phyloP scores from a whole-genome alignment of 2,329 filamentous ascomycete species.

The Orbilia blumenaviensis region DNA sequence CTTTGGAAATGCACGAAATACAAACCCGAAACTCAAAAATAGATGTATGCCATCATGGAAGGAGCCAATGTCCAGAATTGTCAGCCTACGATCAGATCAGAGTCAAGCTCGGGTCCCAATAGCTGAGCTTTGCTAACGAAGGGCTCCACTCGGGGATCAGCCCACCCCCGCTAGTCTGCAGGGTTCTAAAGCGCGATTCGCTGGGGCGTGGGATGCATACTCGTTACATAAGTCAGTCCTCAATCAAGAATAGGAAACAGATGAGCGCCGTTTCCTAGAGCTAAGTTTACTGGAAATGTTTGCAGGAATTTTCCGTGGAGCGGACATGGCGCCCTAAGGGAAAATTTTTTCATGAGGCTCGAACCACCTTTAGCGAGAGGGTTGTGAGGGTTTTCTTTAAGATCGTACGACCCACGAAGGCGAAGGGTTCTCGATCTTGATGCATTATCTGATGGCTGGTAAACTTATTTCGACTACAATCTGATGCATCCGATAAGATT shows the following conservation, averaged over 20 bases:
- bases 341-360: conserved; percentile 33
- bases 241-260: conserved; percentile 27
- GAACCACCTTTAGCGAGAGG: conserved; percentile 38
- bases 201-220: conserved; percentile 32
- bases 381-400: not conserved
- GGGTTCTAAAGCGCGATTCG: conserved; percentile 13
- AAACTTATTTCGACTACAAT: conserved; percentile 44
- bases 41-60: conserved; percentile 13
- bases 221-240: conserved; percentile 32
- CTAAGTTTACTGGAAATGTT: not conserved
- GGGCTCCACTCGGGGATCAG: conserved; percentile 22
- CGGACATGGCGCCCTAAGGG: conserved; percentile 9
- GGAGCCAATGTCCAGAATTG: conserved; percentile 18
- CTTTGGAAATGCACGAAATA: not conserved
- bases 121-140: not conserved
- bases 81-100: conserved; percentile 47
- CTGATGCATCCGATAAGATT: conserved; percentile 47
- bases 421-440: not conserved
- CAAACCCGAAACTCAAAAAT: not conserved
- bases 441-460: conserved; percentile 46
- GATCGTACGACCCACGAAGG: not conserved
- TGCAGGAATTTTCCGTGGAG: not conserved
- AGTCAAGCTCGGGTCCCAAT: not conserved
- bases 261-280: conserved; percentile 19
- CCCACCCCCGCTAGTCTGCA: conserved; percentile 23